Percentiles rank a stretch among this genome's conserved stretches.
phyloP scores from a whole-genome alignment of 768 basidiomycete genomes.

The Boletus patriciae region DNA sequence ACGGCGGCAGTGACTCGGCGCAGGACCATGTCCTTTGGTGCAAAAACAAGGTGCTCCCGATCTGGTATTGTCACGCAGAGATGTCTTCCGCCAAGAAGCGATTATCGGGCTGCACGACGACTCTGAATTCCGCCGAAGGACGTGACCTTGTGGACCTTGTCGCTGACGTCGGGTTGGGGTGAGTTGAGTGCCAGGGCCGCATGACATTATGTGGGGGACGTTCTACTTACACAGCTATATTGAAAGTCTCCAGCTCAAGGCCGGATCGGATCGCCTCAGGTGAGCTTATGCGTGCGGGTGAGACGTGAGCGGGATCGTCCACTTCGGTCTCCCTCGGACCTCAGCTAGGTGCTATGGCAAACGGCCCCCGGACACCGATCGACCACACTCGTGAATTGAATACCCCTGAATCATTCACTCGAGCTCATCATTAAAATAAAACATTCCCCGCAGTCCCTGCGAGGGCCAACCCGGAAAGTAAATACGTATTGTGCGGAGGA shows the following conservation, averaged over 20 bases:
- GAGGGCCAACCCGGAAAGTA: background rate
- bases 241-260: constrained; percentile 5
- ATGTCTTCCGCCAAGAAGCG: background rate
- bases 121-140: constrained; percentile 13
- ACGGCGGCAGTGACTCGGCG: constrained; percentile 54
- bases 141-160: background rate
- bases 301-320: constrained; percentile 5
- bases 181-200: constrained; percentile 1
- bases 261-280: constrained; percentile 15
- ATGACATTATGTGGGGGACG: background rate
- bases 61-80: constrained; percentile 2
- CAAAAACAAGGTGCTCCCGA: constrained; percentile 3
- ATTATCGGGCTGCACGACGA: background rate
- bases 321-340: background rate
- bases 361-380: constrained; percentile 27
- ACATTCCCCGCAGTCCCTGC: constrained; percentile 1
- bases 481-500: background rate
- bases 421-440: background rate
- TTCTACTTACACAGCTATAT: constrained; percentile 14
- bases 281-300: constrained; percentile 18
- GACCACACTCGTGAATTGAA: background rate
- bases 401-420: background rate
- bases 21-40: constrained; percentile 46
- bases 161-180: constrained; percentile 4
- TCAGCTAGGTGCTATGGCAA: constrained; percentile 8